Evolutionary conservation across 2,329 filamentous ascomycete genomes (phyloP).

Genomic region (Cytospora schulzeri): DNA sequence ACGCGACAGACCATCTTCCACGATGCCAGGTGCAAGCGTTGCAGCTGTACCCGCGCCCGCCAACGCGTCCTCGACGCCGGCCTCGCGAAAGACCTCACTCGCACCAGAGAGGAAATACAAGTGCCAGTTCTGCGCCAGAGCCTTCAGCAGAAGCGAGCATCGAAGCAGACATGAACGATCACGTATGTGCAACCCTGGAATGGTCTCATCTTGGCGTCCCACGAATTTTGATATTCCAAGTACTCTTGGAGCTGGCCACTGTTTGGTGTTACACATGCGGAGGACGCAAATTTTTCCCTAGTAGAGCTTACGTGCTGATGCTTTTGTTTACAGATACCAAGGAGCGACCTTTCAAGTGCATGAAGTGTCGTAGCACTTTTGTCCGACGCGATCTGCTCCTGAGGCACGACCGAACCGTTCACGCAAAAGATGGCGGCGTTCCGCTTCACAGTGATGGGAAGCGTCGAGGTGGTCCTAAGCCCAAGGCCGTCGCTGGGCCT

Average conservation of each 20-base stretch:
- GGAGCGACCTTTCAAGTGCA: constrained; percentile 97
- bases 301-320: constrained; percentile 12
- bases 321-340: constrained; percentile 74
- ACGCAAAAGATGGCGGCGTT: constrained; percentile 95
- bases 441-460: constrained; percentile 94
- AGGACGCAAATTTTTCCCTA: not conserved
- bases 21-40: constrained; percentile 72
- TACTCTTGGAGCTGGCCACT: not conserved
- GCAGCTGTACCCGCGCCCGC: constrained; percentile 65
- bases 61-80: constrained; percentile 62
- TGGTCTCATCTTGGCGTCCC: not conserved
- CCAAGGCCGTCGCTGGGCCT: constrained; percentile 62
- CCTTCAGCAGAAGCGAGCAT: constrained; percentile 97
- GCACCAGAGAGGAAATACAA: constrained; percentile 98
- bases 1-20: constrained; percentile 42
- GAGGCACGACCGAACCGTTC: constrained; percentile 95
- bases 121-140: constrained; percentile 97
- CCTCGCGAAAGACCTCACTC: constrained; percentile 72
- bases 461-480: constrained; percentile 73
- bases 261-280: constrained; percentile 18
- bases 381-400: constrained; percentile 95
- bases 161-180: constrained; percentile 95
- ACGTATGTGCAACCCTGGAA: constrained; percentile 67
- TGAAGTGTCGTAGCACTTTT: constrained; percentile 98
- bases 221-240: not conserved